These are phyloP conservation scores for Leccinum truebloodii DNA, from an alignment of 768 basidiomycete genomes.

Conservation along the genomic window DNA sequence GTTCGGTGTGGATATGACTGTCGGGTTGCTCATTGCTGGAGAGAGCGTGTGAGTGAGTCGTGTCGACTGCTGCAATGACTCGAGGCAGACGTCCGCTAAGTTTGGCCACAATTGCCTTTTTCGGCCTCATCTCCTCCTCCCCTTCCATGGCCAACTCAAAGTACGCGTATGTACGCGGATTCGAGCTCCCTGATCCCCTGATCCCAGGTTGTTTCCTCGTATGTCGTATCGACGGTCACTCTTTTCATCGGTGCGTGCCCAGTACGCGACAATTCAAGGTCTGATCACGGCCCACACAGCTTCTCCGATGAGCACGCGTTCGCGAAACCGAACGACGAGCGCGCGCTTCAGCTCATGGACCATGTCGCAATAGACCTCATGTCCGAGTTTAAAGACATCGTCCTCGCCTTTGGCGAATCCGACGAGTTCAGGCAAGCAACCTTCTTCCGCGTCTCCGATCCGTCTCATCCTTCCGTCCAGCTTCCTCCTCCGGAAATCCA, in stretches of 20 bases:
- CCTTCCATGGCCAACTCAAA: conserved; percentile 84
- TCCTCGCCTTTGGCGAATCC: conserved; percentile 92
- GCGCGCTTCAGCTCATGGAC: conserved; percentile 91
- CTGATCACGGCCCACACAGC: conserved; percentile 38
- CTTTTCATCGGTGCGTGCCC: conserved; percentile 81
- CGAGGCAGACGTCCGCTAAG: neutral
- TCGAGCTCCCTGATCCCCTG: conserved; percentile 85
- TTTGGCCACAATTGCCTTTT: conserved; percentile 20
- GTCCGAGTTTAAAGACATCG: conserved; percentile 79
- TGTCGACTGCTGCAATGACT: neutral
- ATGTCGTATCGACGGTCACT: conserved; percentile 87
- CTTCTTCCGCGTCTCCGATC: neutral
- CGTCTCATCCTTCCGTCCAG: conserved; percentile 40
- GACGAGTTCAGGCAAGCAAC: conserved; percentile 88
- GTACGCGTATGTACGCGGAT: conserved; percentile 87
- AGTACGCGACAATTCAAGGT: neutral
- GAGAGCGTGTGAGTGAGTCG: neutral
- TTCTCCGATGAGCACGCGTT: conserved; percentile 86
- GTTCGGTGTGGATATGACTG: conserved; percentile 23
- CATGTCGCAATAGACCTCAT: conserved; percentile 80
- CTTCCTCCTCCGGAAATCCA: conserved; percentile 79
- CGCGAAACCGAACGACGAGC: conserved; percentile 86
- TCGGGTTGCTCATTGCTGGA: conserved; percentile 24
- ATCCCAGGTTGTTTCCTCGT: conserved; percentile 84
- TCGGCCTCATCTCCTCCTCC: conserved; percentile 1